Conservation (phyloP, 768 basidiomycete genomes). For the Leccinum rimulosum region DNA sequence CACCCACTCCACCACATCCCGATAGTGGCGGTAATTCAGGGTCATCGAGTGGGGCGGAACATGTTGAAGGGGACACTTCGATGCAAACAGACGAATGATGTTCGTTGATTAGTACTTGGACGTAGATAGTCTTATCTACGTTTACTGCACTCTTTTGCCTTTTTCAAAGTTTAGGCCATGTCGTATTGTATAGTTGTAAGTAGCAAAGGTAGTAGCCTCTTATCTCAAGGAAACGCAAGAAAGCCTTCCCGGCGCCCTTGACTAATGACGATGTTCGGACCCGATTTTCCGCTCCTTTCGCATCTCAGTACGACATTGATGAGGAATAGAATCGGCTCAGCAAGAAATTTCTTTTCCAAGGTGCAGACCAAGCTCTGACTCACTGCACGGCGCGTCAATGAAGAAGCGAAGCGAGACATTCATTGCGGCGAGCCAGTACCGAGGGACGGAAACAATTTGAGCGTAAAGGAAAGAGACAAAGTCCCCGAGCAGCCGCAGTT, state of each 20-base stretch:
- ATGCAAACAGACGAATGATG: neutral
- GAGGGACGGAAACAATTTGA: neutral
- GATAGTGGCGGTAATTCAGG: slow-evolving; percentile 1
- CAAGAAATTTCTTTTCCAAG: neutral
- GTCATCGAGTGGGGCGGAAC: neutral
- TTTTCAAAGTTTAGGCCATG: neutral
- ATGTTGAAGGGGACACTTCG: slow-evolving; percentile 7
- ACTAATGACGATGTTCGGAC: neutral
- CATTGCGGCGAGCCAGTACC: too few species aligned
- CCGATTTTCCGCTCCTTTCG: neutral
- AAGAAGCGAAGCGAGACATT: neutral
- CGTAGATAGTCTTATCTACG: neutral
- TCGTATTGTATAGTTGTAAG: neutral
- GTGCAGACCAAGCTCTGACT: neutral
- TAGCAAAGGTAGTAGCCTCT: neutral
- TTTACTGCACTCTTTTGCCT: neutral
- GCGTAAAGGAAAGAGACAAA: neutral
- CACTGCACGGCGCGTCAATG: neutral
- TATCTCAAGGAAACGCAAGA: neutral
- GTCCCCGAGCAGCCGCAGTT: neutral
- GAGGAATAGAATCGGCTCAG: neutral
- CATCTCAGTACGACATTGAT: neutral
- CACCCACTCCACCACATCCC: neutral
- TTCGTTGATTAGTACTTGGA: neutral
- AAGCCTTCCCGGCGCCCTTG: neutral